Base-by-base conservation (phyloP, 495 filamentous ascomycete species). In the Talaromyces wortmannii region DNA sequence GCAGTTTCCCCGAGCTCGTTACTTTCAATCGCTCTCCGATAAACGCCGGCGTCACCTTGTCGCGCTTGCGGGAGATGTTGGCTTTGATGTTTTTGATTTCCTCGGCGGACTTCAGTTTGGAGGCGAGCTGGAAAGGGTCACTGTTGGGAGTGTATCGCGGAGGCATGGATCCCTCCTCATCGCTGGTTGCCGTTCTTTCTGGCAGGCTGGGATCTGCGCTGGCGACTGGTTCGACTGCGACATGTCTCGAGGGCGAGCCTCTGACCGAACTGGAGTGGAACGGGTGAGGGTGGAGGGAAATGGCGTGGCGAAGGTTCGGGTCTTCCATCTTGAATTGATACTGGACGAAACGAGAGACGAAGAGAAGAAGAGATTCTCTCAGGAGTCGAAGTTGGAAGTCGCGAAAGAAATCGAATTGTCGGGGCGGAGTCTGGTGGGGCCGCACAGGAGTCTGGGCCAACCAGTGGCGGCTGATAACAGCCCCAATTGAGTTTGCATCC, bases 111-210 rank as follows among this genome's bases (percentile, higher is more conserved):
- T 97, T 98, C 56, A 92, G 78, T 44, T 81, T 84, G 5, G 82
- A 83, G 3, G 90, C 87, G 2, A 98, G 83, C 55, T 83, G 82
- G 67, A 88, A 92, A 0, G 94, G 94, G 64, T 98, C 94, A 59
- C 80, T 85, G 45, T 78, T 79, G 15, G 59, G 61, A 32, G 77
- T 84, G 67, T 87, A 85, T 46, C 67, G 75, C 45, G 75, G 81
- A n/a, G 74, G 74, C 40, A 73, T 71, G 59, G 85, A 81, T 54
- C 81, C 78, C 72, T 95, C 91, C 51, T 88, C 74, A 60, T 91
- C 87, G 23, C 57, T 61, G 52, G 68, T 72, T 53, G 57, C 60
- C 13, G 52, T 73, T 69, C 31, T 67, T 65, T 17, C 60, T 51
- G 40, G 52, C 42, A 47, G 55, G 36, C 12, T 58, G 8, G 76